phyloP scores from a whole-genome alignment of 306 rosid species.

The Mimosa pudica region DNA sequence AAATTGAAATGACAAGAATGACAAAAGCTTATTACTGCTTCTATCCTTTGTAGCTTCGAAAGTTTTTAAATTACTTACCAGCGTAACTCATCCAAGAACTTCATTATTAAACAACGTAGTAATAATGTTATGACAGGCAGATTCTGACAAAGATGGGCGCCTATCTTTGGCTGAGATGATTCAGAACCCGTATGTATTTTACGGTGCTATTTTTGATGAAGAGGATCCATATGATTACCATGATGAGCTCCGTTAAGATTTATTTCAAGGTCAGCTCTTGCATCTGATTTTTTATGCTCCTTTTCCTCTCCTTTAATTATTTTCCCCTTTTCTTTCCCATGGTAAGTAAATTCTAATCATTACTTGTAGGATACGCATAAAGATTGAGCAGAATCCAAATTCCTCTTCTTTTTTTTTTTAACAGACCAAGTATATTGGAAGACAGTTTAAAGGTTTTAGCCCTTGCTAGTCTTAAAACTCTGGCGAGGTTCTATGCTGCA shows the following conservation, averaged over 20 bases:
- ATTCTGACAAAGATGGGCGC: constrained; percentile 79
- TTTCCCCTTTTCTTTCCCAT: not conserved
- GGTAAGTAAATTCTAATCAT: constrained; percentile 11
- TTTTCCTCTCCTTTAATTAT: not conserved
- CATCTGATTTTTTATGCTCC: not conserved
- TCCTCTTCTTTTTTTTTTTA: not conserved
- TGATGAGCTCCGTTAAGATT: constrained; percentile 82
- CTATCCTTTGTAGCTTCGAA: constrained; percentile 15
- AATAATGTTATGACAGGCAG: constrained; percentile 67
- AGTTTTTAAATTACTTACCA: constrained; percentile 12
- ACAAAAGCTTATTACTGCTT: constrained; percentile 12
- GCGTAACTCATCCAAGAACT: not conserved
- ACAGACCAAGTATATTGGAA: constrained; percentile 28
- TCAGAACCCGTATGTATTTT: constrained; percentile 89
- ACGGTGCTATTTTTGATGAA: constrained; percentile 83
- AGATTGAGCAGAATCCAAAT: constrained; percentile 21
- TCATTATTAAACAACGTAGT: constrained; percentile 15
- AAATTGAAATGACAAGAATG: not conserved
- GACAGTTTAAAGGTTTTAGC: constrained; percentile 28
- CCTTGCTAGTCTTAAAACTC: constrained; percentile 23
- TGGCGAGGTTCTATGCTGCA: constrained; percentile 33
- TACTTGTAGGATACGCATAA: constrained; percentile 44
- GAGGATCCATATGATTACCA: constrained; percentile 79
- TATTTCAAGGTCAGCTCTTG: constrained; percentile 21
- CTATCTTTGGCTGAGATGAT: constrained; percentile 86